Evolutionary conservation across 2,329 filamentous ascomycete species (phyloP).

Genomic region (Torrubiellomyces zombiae): DNA sequence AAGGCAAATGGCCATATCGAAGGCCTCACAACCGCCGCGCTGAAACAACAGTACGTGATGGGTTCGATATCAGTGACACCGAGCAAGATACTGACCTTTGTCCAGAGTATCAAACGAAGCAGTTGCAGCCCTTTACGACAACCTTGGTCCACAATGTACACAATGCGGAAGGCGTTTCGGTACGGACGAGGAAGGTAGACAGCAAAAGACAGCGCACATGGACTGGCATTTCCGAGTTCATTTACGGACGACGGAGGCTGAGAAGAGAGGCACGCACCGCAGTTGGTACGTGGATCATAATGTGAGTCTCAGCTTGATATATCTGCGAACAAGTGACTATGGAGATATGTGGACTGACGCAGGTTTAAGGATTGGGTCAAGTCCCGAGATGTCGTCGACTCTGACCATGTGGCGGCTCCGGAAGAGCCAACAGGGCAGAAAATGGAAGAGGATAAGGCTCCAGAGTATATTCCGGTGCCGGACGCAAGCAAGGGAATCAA

Average conservation of each 20-base stretch:
- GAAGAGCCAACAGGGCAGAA: constrained; percentile 17
- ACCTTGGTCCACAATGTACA: constrained; percentile 71
- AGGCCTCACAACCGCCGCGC: constrained; percentile 46
- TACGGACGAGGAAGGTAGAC: constrained; percentile 58
- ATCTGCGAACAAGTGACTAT: background rate
- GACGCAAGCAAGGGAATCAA: constrained; percentile 60
- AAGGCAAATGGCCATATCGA: constrained; percentile 29
- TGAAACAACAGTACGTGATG: constrained; percentile 51
- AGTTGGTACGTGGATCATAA: constrained; percentile 90
- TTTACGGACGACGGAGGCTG: constrained; percentile 69
- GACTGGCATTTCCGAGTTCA: constrained; percentile 98
- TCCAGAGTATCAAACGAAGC: no score
- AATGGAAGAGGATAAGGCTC: constrained; percentile 21
- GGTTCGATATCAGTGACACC: constrained; percentile 4
- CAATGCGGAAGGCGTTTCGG: constrained; percentile 83
- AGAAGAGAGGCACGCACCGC: constrained; percentile 73
- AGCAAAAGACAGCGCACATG: constrained; percentile 80
- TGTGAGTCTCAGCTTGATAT: constrained; percentile 28
- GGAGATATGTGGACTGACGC: background rate
- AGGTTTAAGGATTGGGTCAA: constrained; percentile 72
- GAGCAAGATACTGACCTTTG: constrained; percentile 49
- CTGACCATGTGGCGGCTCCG: constrained; percentile 25
- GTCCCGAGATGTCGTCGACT: constrained; percentile 64
- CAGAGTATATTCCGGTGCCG: constrained; percentile 68
- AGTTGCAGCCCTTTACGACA: constrained; percentile 59